These are phyloP conservation scores for Didymella exigua DNA, from an alignment of 2,329 filamentous ascomycete genomes.

Conservation along the genomic window DNA sequence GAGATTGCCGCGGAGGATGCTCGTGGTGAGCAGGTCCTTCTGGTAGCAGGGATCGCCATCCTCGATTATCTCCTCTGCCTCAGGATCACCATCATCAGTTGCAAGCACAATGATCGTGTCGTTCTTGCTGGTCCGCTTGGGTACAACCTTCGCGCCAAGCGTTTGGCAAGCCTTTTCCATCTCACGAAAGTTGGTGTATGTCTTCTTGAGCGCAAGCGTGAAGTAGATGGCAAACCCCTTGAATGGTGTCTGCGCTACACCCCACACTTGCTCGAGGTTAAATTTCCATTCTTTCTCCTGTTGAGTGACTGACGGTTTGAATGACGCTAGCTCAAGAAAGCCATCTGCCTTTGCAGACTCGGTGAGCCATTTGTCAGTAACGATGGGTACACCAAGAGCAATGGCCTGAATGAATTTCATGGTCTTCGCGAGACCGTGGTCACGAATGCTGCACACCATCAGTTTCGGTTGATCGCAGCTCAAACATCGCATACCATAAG, in stretches of 20 bases:
- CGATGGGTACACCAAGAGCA: slow-evolving; percentile 51
- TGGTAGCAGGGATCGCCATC: slow-evolving; percentile 46
- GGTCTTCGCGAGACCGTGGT: slow-evolving; percentile 50
- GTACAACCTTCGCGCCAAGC: slow-evolving; percentile 47
- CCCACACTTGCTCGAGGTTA: slow-evolving; percentile 40
- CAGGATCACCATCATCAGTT: slow-evolving; percentile 42
- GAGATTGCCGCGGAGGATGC: slow-evolving; percentile 52
- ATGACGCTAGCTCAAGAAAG: slow-evolving; percentile 45
- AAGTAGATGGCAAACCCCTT: slow-evolving; percentile 56
- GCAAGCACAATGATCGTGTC: slow-evolving; percentile 48
- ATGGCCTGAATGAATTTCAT: slow-evolving; percentile 54
- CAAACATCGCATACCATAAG: slow-evolving; percentile 35
- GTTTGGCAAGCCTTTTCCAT: slow-evolving; percentile 47
- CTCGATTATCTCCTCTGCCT: slow-evolving; percentile 42
- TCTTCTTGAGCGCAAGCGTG: slow-evolving; percentile 48
- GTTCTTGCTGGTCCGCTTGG: slow-evolving; percentile 31
- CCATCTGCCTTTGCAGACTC: slow-evolving; percentile 45
- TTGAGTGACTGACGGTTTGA: slow-evolving; percentile 40
- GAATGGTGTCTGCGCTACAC: slow-evolving; percentile 52
- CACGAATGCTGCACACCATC: slow-evolving; percentile 43
- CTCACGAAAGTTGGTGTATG: slow-evolving; percentile 44
- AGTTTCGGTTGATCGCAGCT: slow-evolving; percentile 8
- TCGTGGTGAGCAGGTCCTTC: slow-evolving; percentile 52
- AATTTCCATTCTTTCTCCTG: slow-evolving; percentile 50
- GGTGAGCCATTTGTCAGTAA: slow-evolving; percentile 55